Percentiles rank a stretch among this genome's conserved stretches.
Evolutionary conservation across 345 rosid genomes (phyloP).

Genomic region (Hypericum perforatum): DNA sequence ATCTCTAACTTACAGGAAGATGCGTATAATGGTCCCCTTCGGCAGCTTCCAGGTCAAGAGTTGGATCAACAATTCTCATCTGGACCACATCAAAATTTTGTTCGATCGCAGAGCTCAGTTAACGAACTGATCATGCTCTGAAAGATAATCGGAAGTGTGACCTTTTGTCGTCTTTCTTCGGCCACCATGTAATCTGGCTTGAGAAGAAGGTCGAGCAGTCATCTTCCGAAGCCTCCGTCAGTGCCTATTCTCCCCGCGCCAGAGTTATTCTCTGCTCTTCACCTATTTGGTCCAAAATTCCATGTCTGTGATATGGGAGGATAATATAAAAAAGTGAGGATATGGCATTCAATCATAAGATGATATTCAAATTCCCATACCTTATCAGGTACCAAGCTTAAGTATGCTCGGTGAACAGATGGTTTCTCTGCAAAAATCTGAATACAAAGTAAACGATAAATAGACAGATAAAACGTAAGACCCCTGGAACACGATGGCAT

Average conservation of each 20-base stretch:
- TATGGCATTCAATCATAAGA: conserved; percentile 5
- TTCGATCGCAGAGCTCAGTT: conserved; percentile 5
- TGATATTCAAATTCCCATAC: conserved; percentile 27
- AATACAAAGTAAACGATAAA: conserved; percentile 10
- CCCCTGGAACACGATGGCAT: conserved; percentile 7
- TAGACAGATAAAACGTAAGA: conserved; percentile 8
- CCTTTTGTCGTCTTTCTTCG: conserved; percentile 70
- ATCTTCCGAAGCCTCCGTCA: conserved; percentile 98
- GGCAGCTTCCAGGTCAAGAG: conserved; percentile 92
- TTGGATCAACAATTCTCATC: conserved; percentile 90
- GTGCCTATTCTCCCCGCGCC: conserved; percentile 54
- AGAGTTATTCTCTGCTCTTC: conserved; percentile 88
- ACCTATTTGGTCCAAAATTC: conserved; percentile 96
- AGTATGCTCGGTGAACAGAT: conserved; percentile 77
- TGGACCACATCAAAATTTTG: conserved; percentile 22
- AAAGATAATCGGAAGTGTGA: conserved; percentile 16
- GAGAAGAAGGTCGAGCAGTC: conserved; percentile 82
- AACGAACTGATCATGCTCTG: neutral
- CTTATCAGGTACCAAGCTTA: conserved; percentile 80
- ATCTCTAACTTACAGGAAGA: conserved; percentile 53
- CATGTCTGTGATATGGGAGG: conserved; percentile 67
- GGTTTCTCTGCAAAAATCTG: conserved; percentile 99
- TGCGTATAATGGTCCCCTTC: conserved; percentile 90
- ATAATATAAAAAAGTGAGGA: conserved; percentile 7
- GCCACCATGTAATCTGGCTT: conserved; percentile 87